Base-by-base conservation (phyloP, 768 basidiomycete genomes). In the Pulveroboletus sp. region DNA sequence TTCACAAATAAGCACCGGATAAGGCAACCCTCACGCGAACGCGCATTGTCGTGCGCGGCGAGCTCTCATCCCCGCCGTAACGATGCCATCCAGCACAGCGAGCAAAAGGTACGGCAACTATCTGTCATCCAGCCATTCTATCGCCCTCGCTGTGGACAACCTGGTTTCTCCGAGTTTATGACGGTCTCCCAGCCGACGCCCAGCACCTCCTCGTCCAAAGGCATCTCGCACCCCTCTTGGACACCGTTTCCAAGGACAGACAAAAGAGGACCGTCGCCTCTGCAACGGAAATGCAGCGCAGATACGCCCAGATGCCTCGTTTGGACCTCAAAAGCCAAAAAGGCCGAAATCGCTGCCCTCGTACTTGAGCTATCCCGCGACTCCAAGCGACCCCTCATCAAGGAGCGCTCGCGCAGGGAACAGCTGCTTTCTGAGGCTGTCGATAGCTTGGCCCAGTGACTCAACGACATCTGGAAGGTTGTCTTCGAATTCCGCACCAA, bases 401-500 rank as follows among this genome's bases (percentile, higher is more conserved):
- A 72, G 45, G 83, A 83, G 44, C 69, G 71, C 28, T 81, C 80
- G 2, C 74, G 70, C 51, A 72, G 75, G 27, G 76, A 78, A 17
- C 80, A 83, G 52, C 70, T 86, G 2, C 57, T 85, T 12, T 55
- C 68, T 21, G 83, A 86, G 61, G 73, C 77, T 7, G 66, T 84
- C 8, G 74, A 80, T 41, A 81, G 72, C 55, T 62, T 86, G 21
- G 66, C 76, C 0, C 58, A 59, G n/a, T 86, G 83, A 83, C 58
- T 86, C 42, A 78, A 72, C 59, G 76, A 81, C 54, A 78, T 86
- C 32, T 87, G 85, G 85, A 71, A 62, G 46, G 71, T 75, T 30
- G 78, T 78, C 8, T 85, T 78, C 55, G 83, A 86, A 53, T 75
- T 81, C 55, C 68, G 74, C 15, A 72, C 76, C 30, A 64, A 79